These are phyloP conservation scores for Starmerella bacillaris DNA, from an alignment of 805 yeast species.

Conservation along the genomic window DNA sequence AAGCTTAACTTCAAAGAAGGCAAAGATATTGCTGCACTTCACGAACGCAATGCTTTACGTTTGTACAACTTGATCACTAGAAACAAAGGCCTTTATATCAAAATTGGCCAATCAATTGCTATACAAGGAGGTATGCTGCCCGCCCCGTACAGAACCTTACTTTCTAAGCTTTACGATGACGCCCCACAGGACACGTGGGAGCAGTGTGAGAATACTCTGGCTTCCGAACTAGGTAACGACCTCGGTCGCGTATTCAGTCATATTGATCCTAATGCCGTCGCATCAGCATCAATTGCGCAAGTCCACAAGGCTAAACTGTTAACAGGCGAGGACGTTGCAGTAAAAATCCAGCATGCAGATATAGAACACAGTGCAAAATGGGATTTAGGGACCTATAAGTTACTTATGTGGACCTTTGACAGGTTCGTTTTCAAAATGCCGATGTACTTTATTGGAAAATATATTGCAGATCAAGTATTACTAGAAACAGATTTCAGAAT, in stretches of 20 bases:
- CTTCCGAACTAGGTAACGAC: slow-evolving; percentile 47
- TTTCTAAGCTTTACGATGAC: slow-evolving; percentile 77
- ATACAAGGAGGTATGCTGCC: slow-evolving; percentile 88
- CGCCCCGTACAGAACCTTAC: slow-evolving; percentile 81
- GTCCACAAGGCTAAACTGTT: slow-evolving; percentile 62
- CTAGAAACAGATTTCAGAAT: slow-evolving; percentile 45
- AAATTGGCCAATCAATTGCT: slow-evolving; percentile 82
- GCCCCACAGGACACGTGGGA: slow-evolving; percentile 46
- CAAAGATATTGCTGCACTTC: slow-evolving; percentile 35
- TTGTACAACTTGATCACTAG: slow-evolving; percentile 28
- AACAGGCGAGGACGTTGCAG: slow-evolving; percentile 63
- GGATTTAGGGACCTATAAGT: slow-evolving; percentile 42
- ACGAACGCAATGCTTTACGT: slow-evolving; percentile 39
- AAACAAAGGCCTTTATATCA: slow-evolving; percentile 69
- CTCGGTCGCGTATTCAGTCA: slow-evolving; percentile 47
- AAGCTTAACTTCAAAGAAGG: slow-evolving; percentile 33
- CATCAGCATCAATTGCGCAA: slow-evolving; percentile 92
- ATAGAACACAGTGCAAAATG: slow-evolving; percentile 41
- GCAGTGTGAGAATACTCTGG: slow-evolving; percentile 51
- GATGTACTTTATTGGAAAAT: slow-evolving; percentile 35
- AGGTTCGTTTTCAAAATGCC: slow-evolving; percentile 44
- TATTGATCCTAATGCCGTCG: slow-evolving; percentile 62
- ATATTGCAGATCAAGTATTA: slow-evolving; percentile 37
- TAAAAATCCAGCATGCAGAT: slow-evolving; percentile 71
- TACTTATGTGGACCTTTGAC: slow-evolving; percentile 36